phyloP scores from a whole-genome alignment of 306 rosid genomes.

The Ormosia emarginata region DNA sequence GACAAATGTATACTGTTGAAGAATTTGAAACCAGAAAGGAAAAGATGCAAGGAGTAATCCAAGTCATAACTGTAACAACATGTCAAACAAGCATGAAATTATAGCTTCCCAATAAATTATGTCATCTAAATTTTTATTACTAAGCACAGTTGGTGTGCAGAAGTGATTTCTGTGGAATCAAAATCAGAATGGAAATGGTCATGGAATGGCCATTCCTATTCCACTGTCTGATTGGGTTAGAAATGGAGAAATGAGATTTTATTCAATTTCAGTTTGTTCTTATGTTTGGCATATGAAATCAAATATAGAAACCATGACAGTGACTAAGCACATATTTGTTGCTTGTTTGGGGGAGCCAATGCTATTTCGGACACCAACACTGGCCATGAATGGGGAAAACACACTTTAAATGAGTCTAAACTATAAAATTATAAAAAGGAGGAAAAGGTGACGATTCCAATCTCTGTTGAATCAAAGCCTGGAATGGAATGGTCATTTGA shows the following conservation, averaged over 20 bases:
- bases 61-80: background rate
- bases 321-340: background rate
- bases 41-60: background rate
- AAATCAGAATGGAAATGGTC: background rate
- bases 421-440: background rate
- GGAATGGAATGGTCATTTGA: background rate
- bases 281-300: background rate
- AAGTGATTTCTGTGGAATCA: background rate
- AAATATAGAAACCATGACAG: background rate
- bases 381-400: background rate
- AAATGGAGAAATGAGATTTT: background rate
- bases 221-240: background rate
- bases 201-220: background rate
- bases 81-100: background rate
- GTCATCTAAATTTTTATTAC: background rate
- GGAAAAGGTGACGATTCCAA: background rate
- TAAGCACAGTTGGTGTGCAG: background rate
- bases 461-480: background rate
- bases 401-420: background rate
- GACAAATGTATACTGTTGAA: background rate
- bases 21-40: background rate
- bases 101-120: background rate
- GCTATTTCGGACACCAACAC: background rate
- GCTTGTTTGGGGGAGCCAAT: background rate
- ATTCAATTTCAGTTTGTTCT: background rate